Evolutionary conservation across 495 filamentous ascomycete species (phyloP), one percentile per base, ranked within the genome.

Genomic region (Elaphomyces granulatus): DNA sequence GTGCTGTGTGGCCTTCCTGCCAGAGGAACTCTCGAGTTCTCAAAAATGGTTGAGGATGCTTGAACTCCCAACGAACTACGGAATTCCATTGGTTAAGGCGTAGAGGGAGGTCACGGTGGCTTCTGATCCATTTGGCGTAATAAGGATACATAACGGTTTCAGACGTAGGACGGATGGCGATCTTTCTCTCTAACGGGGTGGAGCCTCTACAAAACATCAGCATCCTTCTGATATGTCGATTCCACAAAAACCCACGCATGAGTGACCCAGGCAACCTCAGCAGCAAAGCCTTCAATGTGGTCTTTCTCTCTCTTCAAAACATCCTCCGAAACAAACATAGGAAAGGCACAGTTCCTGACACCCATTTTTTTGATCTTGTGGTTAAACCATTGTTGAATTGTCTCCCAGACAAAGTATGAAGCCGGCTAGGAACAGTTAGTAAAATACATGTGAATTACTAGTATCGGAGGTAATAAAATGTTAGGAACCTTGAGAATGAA

Each of bases 1-100:
- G 87, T 8, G 90, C 90, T 4, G 90, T 98, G 65, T 98, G 90
- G 20, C 90, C 92, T 61, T 98, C 90, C 55, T 98, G 92, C 90
- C 90, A 98, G 34, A 94, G 64, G 61, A 98, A 98, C 56, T 98
- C 90, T 50, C 90, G 66, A 36, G 87, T 86, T 44, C 90, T 68
- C 16, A 98, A 66, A 69, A 98, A 94, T 4, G 90, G 90, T 53
- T 87, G 87, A 16, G 88, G 87, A 54, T 98, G 81, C 66, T 96
- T 95, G 54, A 93, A 93, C 63, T 98, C 90, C 90, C 90, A 98
- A 49, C 90, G 74, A 23, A 95, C 88, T 37, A 95, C 88, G 4
- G 81, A 88, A 69, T 94, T 94, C 90, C 90, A 98, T 61, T 98
- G 90, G 64, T 96, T 94, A 36, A 95, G 69, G 50, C 78, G 74